Evolutionary conservation across 352 stramenopile species (phyloP).

Genomic region (Hyaloperonospora brassicae): DNA sequence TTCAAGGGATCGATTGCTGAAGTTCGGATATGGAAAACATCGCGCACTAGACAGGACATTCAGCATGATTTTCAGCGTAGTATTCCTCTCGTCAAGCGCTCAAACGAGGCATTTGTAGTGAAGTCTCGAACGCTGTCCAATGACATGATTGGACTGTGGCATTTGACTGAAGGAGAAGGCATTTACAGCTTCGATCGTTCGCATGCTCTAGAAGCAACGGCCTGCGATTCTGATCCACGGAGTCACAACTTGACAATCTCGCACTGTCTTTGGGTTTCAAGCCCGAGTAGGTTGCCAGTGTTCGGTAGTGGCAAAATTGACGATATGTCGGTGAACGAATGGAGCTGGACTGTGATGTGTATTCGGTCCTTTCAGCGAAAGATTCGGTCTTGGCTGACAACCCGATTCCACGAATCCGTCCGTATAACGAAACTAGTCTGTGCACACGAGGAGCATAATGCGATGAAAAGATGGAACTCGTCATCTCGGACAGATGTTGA

Average conservation of each 20-base stretch:
- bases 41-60: slow-evolving; percentile 38
- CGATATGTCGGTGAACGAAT: slow-evolving; percentile 21
- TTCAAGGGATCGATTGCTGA: slow-evolving; percentile 74
- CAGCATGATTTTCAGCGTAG: slow-evolving; percentile 51
- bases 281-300: slow-evolving; percentile 40
- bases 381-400: slow-evolving; percentile 25
- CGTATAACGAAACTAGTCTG: slow-evolving; percentile 35
- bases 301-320: slow-evolving; percentile 39
- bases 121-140: slow-evolving; percentile 17
- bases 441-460: slow-evolving; percentile 31
- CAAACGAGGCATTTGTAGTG: slow-evolving; percentile 7
- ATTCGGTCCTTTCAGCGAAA: slow-evolving; percentile 34
- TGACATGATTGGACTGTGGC: slow-evolving; percentile 51
- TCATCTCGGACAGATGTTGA: slow-evolving; percentile 26
- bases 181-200: slow-evolving; percentile 46
- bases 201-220: slow-evolving; percentile 11
- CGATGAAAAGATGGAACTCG: slow-evolving; percentile 23
- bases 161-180: slow-evolving; percentile 68
- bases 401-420: slow-evolving; percentile 20
- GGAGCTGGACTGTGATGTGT: slow-evolving; percentile 22
- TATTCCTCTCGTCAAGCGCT: slow-evolving; percentile 33
- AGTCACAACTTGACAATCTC: slow-evolving; percentile 39
- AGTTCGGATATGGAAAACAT: slow-evolving; percentile 59
- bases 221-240: slow-evolving; percentile 14
- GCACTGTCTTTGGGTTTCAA: slow-evolving; percentile 57